Conservation (phyloP, 2,329 filamentous ascomycete genomes). For the Thielaviopsis euricoi region DNA sequence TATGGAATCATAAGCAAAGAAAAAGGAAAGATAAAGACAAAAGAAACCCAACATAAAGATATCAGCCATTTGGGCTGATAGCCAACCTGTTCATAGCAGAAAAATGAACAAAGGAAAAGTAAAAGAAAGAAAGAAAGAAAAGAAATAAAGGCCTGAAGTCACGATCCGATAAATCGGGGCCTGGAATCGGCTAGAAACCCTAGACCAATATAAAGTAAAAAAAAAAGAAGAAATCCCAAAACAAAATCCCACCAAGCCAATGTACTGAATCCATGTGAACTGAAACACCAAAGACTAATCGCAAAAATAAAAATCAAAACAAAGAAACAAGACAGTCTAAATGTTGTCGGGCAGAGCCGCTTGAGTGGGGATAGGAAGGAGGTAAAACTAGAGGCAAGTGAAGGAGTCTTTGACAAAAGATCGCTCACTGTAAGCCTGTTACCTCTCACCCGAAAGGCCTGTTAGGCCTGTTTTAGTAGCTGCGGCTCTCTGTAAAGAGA, state of each 20-base stretch:
- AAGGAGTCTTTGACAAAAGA: background rate
- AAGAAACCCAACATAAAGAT: no score
- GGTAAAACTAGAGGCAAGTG: no score
- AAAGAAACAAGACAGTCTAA: background rate
- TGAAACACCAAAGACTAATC: background rate
- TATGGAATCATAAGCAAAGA: conserved; percentile 3
- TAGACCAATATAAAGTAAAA: no score
- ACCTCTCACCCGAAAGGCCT: background rate
- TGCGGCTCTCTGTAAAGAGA: no score
- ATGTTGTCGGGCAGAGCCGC: no score
- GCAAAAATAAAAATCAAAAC: background rate
- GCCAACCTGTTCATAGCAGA: no score
- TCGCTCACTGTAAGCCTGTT: background rate
- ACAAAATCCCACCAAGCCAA: background rate
- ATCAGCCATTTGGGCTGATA: no score
- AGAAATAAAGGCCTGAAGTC: background rate
- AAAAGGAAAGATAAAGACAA: background rate
- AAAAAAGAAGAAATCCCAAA: background rate
- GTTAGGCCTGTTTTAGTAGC: no score
- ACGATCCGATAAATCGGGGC: no score
- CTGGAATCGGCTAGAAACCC: no score
- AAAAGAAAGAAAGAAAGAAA: no score
- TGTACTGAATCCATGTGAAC: background rate
- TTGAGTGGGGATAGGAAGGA: background rate
- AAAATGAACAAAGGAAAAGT: no score